Evolutionary conservation across 768 basidiomycete genomes (phyloP).

Genomic region (Saitozyma podzolica): DNA sequence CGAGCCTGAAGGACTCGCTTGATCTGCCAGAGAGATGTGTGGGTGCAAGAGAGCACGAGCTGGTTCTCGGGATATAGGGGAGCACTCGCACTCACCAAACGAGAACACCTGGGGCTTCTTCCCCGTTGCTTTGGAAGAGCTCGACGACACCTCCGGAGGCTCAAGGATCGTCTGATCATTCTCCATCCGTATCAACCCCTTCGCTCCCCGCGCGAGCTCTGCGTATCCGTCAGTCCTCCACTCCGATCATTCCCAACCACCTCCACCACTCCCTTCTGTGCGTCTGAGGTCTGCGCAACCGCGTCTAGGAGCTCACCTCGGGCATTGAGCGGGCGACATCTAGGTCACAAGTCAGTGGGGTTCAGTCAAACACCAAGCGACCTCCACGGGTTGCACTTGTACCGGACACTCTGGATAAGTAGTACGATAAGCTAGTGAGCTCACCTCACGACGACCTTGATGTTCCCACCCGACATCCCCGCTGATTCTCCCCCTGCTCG

Average conservation of each 20-base stretch:
- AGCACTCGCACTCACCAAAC: conserved; percentile 56
- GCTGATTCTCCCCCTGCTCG: not conserved
- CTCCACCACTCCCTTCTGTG: conserved; percentile 2
- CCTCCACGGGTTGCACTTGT: conserved; percentile 52
- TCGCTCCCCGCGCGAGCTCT: conserved; percentile 94
- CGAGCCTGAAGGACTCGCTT: too few species aligned
- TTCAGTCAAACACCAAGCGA: conserved; percentile 51
- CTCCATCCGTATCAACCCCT: conserved; percentile 88
- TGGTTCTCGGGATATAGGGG: not conserved
- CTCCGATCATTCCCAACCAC: not conserved
- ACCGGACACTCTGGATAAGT: too few species aligned
- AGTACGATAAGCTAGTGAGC: conserved; percentile 3
- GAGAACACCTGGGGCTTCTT: conserved; percentile 86
- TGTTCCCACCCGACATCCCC: conserved; percentile 48
- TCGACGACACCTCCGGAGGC: conserved; percentile 71
- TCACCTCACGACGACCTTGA: conserved; percentile 55
- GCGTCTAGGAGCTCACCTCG: conserved; percentile 64
- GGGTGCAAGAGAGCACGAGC: too few species aligned
- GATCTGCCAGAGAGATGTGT: too few species aligned
- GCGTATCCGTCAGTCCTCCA: conserved; percentile 3
- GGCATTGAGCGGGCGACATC: conserved; percentile 94
- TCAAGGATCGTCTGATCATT: conserved; percentile 90
- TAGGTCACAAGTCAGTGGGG: conserved; percentile 41
- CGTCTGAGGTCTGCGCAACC: not conserved
- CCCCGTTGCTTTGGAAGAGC: conserved; percentile 70